Conservation (phyloP, 495 filamentous ascomycete species). For the Neurospora sp. region DNA sequence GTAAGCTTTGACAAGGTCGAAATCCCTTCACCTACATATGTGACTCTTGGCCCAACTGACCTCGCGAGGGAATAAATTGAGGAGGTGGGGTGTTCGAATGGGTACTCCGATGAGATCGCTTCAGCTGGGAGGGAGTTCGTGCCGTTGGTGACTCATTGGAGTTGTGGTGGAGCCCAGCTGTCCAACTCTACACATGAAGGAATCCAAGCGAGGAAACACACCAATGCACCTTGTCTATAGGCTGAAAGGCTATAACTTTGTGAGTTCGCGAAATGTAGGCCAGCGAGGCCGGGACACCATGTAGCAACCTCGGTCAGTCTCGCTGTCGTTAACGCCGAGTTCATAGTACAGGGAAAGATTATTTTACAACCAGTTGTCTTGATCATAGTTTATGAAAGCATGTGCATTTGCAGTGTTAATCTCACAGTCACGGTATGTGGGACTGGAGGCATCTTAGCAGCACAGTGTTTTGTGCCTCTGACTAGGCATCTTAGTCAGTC, state of each 20-base stretch:
- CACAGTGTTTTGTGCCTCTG: background rate
- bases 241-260: background rate
- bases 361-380: background rate
- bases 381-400: too few relatives aligned
- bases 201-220: background rate
- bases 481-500: background rate
- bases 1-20: background rate
- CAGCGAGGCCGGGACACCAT: background rate
- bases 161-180: background rate
- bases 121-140: background rate
- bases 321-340: background rate
- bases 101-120: background rate
- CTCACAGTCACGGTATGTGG: background rate
- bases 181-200: background rate
- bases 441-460: background rate
- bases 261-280: background rate
- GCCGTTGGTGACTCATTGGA: background rate
- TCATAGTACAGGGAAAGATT: background rate
- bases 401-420: background rate
- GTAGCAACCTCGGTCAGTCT: background rate
- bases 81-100: background rate
- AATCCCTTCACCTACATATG: background rate
- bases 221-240: background rate
- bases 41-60: background rate
- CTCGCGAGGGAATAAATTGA: background rate